These are phyloP conservation scores for Wickerhamomyces subpelliculosus DNA, from an alignment of 805 yeast species.

Conservation along the genomic window DNA sequence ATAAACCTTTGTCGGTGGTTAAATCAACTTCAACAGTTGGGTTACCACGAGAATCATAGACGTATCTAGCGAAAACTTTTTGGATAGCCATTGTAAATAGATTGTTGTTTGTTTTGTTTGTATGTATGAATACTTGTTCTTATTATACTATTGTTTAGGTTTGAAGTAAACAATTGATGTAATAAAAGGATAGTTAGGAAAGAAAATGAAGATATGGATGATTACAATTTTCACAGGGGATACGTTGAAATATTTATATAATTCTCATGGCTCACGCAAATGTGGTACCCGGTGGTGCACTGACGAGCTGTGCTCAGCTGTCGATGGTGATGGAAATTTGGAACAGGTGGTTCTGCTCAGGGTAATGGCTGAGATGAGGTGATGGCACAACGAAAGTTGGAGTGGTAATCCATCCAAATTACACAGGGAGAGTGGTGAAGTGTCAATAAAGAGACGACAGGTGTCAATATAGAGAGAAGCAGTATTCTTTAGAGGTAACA, in stretches of 20 bases:
- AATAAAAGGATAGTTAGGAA: background rate
- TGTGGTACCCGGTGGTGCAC: slow-evolving; percentile 2
- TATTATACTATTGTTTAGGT: too few species aligned
- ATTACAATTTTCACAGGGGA: too few species aligned
- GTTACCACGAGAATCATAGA: slow-evolving; percentile 99
- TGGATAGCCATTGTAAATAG: slow-evolving; percentile 80
- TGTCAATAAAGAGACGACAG: too few species aligned
- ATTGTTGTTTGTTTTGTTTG: slow-evolving; percentile 3
- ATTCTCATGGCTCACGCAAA: background rate
- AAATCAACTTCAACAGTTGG: slow-evolving; percentile 99
- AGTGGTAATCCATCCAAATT: too few species aligned
- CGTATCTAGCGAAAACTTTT: slow-evolving; percentile 90
- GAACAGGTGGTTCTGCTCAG: background rate
- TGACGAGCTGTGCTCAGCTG: too few species aligned
- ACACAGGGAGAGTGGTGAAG: too few species aligned
- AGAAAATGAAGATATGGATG: background rate
- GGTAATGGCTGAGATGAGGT: background rate
- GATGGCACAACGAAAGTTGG: background rate
- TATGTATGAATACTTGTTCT: too few species aligned
- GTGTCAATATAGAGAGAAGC: too few species aligned
- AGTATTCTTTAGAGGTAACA: too few species aligned
- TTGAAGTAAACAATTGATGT: background rate
- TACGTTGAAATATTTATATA: too few species aligned
- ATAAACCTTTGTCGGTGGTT: slow-evolving; percentile 84
- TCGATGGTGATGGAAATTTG: background rate